Conservation (phyloP, 129 eudicot genomes). For the Calendula officinalis region DNA sequence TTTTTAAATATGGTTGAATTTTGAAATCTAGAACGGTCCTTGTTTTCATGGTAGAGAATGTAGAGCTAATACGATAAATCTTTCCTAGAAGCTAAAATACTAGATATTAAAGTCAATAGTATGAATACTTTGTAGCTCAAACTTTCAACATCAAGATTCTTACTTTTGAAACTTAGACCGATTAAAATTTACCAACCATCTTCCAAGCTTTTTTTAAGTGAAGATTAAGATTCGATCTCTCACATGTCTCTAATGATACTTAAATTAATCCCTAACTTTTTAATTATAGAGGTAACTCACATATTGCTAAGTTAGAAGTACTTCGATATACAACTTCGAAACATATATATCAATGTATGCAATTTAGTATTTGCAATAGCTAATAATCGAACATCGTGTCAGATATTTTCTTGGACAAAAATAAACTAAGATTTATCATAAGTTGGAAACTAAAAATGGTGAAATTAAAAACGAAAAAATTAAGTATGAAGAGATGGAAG, state of each 20-base stretch:
- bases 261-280: too few relatives aligned
- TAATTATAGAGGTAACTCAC: too few relatives aligned
- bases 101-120: slow-evolving; percentile 20
- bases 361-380: too few relatives aligned
- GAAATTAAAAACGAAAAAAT: neutral
- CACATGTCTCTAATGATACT: too few relatives aligned
- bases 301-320: too few relatives aligned
- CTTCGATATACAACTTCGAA: too few relatives aligned
- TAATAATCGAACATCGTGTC: too few relatives aligned
- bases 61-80: slow-evolving; percentile 14
- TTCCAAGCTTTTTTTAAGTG: too few relatives aligned
- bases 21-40: slow-evolving; percentile 31
- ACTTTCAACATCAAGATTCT: neutral
- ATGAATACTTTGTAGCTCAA: slow-evolving; percentile 24
- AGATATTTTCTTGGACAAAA: too few relatives aligned
- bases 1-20: neutral
- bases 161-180: neutral
- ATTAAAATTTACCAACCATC: neutral
- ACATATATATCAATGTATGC: too few relatives aligned
- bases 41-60: slow-evolving; percentile 17
- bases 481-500: slow-evolving; percentile 19
- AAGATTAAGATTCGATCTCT: too few relatives aligned
- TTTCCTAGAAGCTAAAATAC: slow-evolving; percentile 23
- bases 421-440: neutral
- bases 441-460: neutral